Base-by-base conservation (phyloP, 1,139 yeast species). In the Nadsonia commutata region DNA sequence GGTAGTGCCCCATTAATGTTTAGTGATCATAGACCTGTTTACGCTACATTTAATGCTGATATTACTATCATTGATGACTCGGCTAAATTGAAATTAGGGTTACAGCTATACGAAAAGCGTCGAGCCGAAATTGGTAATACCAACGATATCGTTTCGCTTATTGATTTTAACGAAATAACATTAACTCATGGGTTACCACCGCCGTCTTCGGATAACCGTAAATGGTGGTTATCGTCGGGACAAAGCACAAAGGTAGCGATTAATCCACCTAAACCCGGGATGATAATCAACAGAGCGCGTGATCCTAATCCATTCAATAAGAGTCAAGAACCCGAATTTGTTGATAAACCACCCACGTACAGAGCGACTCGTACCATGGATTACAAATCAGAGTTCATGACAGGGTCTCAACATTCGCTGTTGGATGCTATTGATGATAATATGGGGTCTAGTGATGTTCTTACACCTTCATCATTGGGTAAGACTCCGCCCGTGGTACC, bases 21-120 rank as follows among this genome's bases (percentile, higher is more conserved):
- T 59, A 83, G 95, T 1, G 99, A 90, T 60, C 99, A 93, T 61
- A 66, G 95, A 41, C 98, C 98, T 0, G 96, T 90, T 0, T 83
- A 73, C 62, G 95, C 88, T 1, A 65, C 76, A 1, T 90, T 83
- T 58, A 68, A 66, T 33, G 80, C 88, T 1, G 67, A 69, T 6
- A 81, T 85, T 4, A 72, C 76, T 36, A 74, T 84, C 33, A 70
- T 86, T 33, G 82, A 90, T 61, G 84, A 83, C 52, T 59, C 61
- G 3, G 60, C 71, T 43, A 82, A 76, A 58, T 72, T 73, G 42
- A 61, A 66, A 37, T 63, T 90, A 45, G 74, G 81, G 31, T 62
- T 69, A 33, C 71, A 73, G 45, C 66, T 90, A 41, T 85, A 88
- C 48, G 60, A 61, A 41, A 52, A 54, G 44, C 60, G 70, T 18